phyloP scores from a whole-genome alignment of 345 rosid genomes.

The Gossypium raimondii region DNA sequence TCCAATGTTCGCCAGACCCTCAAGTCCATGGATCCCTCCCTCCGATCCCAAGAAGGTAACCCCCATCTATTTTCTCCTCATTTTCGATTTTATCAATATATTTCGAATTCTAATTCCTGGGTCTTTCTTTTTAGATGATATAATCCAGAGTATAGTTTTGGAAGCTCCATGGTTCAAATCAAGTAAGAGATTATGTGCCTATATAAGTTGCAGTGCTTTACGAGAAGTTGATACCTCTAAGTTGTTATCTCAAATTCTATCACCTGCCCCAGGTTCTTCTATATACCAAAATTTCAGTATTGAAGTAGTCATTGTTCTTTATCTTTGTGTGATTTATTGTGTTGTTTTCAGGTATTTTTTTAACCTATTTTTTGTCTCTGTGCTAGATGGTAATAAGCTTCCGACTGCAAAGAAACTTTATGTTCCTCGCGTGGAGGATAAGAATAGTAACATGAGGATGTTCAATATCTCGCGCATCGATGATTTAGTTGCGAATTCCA shows the following conservation, averaged over 20 bases:
- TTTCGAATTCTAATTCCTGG: not conserved
- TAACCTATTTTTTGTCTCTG: not conserved
- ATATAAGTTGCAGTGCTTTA: conserved; percentile 73
- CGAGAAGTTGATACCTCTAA: conserved; percentile 80
- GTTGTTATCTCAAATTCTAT: conserved; percentile 48
- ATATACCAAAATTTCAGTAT: not conserved
- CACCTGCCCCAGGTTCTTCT: conserved; percentile 30
- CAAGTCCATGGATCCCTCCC: conserved; percentile 73
- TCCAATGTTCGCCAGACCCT: conserved; percentile 66
- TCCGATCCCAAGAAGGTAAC: conserved; percentile 66
- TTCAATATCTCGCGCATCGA: conserved; percentile 62
- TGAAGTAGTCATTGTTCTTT: not conserved
- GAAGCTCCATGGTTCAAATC: conserved; percentile 88
- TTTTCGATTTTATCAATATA: not conserved
- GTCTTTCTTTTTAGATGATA: conserved; percentile 45
- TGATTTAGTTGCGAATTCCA: conserved; percentile 80
- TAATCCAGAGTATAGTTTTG: conserved; percentile 61
- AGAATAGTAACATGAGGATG: conserved; percentile 87
- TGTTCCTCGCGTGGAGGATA: conserved; percentile 94
- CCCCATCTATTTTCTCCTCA: not conserved
- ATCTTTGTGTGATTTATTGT: not conserved
- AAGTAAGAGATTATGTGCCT: conserved; percentile 69
- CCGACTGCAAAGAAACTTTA: conserved; percentile 56
- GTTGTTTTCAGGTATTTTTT: not conserved
- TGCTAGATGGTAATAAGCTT: conserved; percentile 32